Evolutionary conservation across 2,329 filamentous ascomycete genomes (phyloP).

Genomic region (Periconia digitata): DNA sequence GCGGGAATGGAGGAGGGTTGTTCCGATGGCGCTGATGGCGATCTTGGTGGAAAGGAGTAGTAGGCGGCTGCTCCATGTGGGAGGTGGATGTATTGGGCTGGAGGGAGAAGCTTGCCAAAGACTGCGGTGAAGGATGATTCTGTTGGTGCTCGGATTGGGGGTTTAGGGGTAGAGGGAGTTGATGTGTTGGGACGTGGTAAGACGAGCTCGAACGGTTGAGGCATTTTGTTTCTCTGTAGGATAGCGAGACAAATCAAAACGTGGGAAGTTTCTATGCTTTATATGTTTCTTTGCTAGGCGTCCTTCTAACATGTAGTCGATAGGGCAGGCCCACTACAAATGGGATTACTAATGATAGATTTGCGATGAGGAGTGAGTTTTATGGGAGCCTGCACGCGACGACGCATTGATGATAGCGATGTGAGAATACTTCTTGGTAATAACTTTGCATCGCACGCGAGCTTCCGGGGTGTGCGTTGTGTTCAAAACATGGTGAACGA

Average conservation of each 20-base stretch:
- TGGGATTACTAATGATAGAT: too few species aligned
- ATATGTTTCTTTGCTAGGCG: too few species aligned
- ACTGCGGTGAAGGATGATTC: constrained; percentile 40
- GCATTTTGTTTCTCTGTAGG: background rate
- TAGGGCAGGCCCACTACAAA: too few species aligned
- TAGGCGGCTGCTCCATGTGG: constrained; percentile 44
- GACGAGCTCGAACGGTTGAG: background rate
- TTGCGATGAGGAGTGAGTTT: too few species aligned
- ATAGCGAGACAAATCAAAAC: background rate
- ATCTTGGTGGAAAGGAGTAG: constrained; percentile 41
- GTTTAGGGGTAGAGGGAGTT: background rate
- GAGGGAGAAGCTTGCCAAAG: constrained; percentile 46
- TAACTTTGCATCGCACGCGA: too few species aligned
- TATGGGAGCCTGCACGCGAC: too few species aligned
- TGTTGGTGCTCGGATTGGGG: constrained; percentile 38
- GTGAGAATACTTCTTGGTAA: too few species aligned
- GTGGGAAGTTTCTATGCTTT: background rate
- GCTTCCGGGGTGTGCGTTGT: too few species aligned
- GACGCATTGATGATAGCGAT: too few species aligned
- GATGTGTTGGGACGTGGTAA: background rate
- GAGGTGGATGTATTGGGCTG: constrained; percentile 39
- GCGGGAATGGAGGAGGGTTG: background rate
- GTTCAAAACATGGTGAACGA: too few species aligned
- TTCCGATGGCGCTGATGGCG: constrained; percentile 38
- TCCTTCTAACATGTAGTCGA: too few species aligned